Evolutionary conservation across 495 filamentous ascomycete species (phyloP).

Genomic region (Bacidia rubella): DNA sequence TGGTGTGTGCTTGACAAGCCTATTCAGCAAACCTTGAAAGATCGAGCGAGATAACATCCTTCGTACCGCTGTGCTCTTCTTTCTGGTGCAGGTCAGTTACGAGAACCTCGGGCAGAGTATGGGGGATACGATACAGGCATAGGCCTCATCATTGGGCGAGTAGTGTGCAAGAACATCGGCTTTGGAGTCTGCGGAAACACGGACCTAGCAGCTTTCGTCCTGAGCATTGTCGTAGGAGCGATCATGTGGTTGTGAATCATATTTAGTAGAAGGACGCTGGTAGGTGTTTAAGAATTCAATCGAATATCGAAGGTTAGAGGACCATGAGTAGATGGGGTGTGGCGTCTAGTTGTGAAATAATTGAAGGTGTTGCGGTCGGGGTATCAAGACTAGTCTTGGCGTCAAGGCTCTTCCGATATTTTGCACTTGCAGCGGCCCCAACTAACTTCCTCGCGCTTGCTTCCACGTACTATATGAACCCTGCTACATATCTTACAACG

Average conservation of each 20-base stretch:
- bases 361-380: no score
- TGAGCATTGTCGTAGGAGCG: slow-evolving; percentile 49
- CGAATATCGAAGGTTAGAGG: not conserved
- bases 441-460: no score
- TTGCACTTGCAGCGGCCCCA: no score
- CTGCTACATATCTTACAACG: not conserved
- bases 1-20: slow-evolving; percentile 63
- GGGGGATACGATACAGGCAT: slow-evolving; percentile 54
- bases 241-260: slow-evolving; percentile 28
- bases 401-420: no score
- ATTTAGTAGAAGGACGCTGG: no score
- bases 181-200: slow-evolving; percentile 1
- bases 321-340: no score
- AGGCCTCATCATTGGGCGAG: slow-evolving; percentile 55
- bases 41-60: not conserved
- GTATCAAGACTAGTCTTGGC: no score
- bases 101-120: slow-evolving; percentile 8
- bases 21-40: not conserved
- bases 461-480: not conserved
- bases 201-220: slow-evolving; percentile 33
- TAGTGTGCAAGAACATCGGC: slow-evolving; percentile 24
- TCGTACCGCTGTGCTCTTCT: slow-evolving; percentile 73
- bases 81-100: slow-evolving; percentile 43
- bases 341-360: no score
- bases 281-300: no score